phyloP scores from a whole-genome alignment of 495 filamentous ascomycete genomes.

The Lophium mytilinum region DNA sequence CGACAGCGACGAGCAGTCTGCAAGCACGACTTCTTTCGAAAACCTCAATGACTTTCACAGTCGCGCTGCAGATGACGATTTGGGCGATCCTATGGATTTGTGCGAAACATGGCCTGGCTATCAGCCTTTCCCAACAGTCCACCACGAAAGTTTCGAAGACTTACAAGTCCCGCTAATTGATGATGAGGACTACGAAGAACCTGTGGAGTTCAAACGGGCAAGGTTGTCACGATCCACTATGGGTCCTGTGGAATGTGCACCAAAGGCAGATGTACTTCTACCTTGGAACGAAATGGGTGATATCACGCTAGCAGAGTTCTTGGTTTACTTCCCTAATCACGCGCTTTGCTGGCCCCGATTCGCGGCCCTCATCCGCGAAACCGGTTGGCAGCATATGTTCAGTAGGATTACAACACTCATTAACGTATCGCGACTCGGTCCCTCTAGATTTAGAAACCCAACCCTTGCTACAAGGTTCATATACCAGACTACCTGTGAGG shows the following conservation, averaged over 20 bases:
- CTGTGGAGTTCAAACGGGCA: not conserved
- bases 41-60: too few relatives aligned
- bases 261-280: not conserved
- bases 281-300: not conserved
- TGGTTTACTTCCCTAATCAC: not conserved
- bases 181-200: not conserved
- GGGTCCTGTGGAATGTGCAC: not conserved
- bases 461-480: too few relatives aligned
- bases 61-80: too few relatives aligned
- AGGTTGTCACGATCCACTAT: not conserved
- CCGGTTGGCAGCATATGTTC: too few relatives aligned
- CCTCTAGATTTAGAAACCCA: too few relatives aligned
- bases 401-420: too few relatives aligned
- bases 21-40: too few relatives aligned
- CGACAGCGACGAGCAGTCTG: too few relatives aligned
- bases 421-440: too few relatives aligned
- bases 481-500: too few relatives aligned
- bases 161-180: not conserved
- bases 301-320: not conserved
- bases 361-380: too few relatives aligned
- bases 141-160: not conserved
- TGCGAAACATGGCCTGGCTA: not conserved
- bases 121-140: not conserved
- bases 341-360: not conserved
- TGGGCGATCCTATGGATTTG: not conserved